These are phyloP conservation scores for Diospyros kaki DNA, from an alignment of 148 eudicot species.

Conservation along the genomic window DNA sequence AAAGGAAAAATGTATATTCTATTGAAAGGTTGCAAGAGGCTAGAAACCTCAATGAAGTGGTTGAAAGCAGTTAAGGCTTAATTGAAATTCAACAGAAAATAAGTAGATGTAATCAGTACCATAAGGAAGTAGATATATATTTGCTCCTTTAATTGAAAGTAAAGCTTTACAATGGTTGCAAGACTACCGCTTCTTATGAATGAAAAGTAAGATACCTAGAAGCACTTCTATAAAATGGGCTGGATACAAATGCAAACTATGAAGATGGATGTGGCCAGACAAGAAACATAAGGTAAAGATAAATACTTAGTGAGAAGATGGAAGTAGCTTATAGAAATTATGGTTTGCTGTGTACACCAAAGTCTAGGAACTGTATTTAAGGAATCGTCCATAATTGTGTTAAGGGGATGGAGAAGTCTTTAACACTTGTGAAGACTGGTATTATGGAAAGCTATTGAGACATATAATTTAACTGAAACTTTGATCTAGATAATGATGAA, in stretches of 20 bases:
- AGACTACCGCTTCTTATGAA: not conserved
- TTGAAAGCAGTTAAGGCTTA: not conserved
- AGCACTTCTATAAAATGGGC: not conserved
- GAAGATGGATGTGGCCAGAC: not conserved
- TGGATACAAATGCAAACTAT: not conserved
- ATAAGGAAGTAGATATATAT: not conserved
- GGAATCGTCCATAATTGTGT: not conserved
- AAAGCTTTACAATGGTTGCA: not conserved
- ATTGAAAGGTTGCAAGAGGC: too few relatives aligned
- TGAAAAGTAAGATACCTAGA: not conserved
- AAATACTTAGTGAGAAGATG: not conserved
- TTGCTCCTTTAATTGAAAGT: not conserved
- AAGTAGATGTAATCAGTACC: not conserved
- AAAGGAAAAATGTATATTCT: too few relatives aligned
- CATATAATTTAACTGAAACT: not conserved
- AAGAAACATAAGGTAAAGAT: not conserved
- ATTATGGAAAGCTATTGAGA: not conserved
- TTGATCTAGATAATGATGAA: not conserved
- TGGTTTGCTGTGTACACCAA: not conserved
- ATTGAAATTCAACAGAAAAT: not conserved
- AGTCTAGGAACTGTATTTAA: not conserved
- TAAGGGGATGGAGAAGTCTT: not conserved
- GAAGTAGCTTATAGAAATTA: not conserved
- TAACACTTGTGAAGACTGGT: not conserved
- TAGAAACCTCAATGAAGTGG: too few relatives aligned